These are phyloP conservation scores for Protea cynaroides DNA, from an alignment of 164 flowering plant genomes.

Conservation along the genomic window DNA sequence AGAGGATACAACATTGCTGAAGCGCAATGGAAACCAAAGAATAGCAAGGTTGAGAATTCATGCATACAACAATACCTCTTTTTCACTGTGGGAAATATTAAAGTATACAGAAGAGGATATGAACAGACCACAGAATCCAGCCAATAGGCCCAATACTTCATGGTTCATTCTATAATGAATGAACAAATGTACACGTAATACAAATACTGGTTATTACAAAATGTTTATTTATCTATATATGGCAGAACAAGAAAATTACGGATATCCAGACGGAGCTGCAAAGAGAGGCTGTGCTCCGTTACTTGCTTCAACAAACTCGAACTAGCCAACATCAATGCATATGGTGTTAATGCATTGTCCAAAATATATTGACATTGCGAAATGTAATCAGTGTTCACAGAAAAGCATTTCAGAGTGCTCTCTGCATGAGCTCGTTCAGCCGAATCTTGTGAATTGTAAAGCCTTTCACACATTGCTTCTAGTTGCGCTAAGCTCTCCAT, in stretches of 20 bases:
- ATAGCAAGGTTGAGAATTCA: no score
- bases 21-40: no score
- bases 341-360: slow-evolving; percentile 87
- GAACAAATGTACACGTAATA: neutral
- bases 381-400: slow-evolving; percentile 79
- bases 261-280: slow-evolving; percentile 95
- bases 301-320: slow-evolving; percentile 98
- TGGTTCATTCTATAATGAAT: slow-evolving; percentile 4
- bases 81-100: no score
- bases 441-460: slow-evolving; percentile 92
- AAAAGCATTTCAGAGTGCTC: slow-evolving; percentile 87
- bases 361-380: slow-evolving; percentile 96
- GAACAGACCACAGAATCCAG: no score
- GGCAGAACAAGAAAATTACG: slow-evolving; percentile 42
- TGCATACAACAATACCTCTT: no score
- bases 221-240: neutral
- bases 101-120: no score
- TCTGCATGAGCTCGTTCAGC: slow-evolving; percentile 93
- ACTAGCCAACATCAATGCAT: slow-evolving; percentile 97
- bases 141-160: slow-evolving; percentile 2
- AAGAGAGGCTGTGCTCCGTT: slow-evolving; percentile 82
- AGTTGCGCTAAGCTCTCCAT: slow-evolving; percentile 93
- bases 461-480: slow-evolving; percentile 95
- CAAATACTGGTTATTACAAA: no score
- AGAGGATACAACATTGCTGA: no score